These are phyloP conservation scores for Colletotrichum shisoi DNA, from an alignment of 2,329 filamentous ascomycete species.

Conservation along the genomic window DNA sequence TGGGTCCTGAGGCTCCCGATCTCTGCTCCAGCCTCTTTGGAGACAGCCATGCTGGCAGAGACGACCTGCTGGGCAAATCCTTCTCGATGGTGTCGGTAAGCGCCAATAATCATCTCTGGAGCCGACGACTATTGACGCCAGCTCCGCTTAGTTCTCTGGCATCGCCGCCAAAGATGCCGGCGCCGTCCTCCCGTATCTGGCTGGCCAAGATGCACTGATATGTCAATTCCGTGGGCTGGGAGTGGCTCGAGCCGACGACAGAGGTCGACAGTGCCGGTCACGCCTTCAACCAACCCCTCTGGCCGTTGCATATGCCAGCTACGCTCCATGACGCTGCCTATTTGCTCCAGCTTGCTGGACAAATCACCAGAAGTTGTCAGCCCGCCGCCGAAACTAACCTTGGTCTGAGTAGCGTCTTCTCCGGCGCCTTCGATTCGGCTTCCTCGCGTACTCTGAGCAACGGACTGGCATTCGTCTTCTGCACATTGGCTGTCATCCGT, in stretches of 20 bases:
- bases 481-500: background rate
- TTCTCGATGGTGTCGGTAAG: constrained; percentile 23
- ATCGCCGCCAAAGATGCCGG: constrained; percentile 19
- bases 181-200: constrained; percentile 4
- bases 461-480: constrained; percentile 8
- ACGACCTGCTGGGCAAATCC: constrained; percentile 16
- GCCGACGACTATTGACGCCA: constrained; percentile 3
- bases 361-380: constrained; percentile 15
- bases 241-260: constrained; percentile 18
- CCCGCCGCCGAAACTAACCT: constrained; percentile 30
- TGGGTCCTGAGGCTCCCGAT: constrained; percentile 15
- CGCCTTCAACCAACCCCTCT: constrained; percentile 10
- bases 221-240: constrained; percentile 9
- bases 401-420: constrained; percentile 13
- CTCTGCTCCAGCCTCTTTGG: constrained; percentile 16
- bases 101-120: background rate
- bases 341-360: constrained; percentile 5
- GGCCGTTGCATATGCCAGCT: constrained; percentile 14
- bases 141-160: constrained; percentile 6
- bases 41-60: constrained; percentile 1
- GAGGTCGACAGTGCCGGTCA: constrained; percentile 1
- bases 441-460: background rate
- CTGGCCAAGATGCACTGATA: constrained; percentile 6
- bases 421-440: constrained; percentile 4
- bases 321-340: constrained; percentile 7